Conservation (phyloP, 192 early-diverging fungal genomes). For the Coemansia nantahalensis region DNA sequence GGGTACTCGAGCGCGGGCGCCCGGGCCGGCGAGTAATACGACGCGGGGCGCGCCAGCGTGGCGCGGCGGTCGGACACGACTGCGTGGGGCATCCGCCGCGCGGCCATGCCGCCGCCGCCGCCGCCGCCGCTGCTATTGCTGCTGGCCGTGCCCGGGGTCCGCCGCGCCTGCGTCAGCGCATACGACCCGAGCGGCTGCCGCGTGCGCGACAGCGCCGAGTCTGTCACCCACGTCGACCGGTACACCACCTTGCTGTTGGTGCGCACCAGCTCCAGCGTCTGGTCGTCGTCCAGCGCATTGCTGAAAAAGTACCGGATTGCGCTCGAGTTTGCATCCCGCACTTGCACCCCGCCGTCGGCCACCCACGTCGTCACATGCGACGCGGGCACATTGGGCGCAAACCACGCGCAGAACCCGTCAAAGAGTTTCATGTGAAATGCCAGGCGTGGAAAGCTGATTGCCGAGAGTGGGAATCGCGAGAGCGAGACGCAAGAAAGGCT, state of each 20-base stretch:
- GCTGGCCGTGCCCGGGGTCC: too few relatives aligned
- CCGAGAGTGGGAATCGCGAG: neutral
- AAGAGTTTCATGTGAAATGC: slow-evolving; percentile 46
- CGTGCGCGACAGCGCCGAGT: slow-evolving; percentile 39
- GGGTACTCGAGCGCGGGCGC: too few relatives aligned
- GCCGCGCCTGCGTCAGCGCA: slow-evolving; percentile 4
- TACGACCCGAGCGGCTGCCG: slow-evolving; percentile 38
- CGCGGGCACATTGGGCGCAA: slow-evolving; percentile 38
- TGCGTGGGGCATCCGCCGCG: neutral
- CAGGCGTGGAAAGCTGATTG: too few relatives aligned
- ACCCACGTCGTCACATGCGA: slow-evolving; percentile 43
- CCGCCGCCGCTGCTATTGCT: too few relatives aligned
- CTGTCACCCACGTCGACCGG: slow-evolving; percentile 40
- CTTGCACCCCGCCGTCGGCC: slow-evolving; percentile 36
- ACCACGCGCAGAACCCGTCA: slow-evolving; percentile 45
- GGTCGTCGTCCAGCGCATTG: slow-evolving; percentile 26
- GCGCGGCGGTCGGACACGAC: slow-evolving; percentile 1
- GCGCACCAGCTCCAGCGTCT: slow-evolving; percentile 17
- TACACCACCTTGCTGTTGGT: slow-evolving; percentile 37
- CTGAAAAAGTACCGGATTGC: slow-evolving; percentile 46
- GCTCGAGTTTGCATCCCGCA: slow-evolving; percentile 26
- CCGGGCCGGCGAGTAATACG: neutral
- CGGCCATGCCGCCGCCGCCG: slow-evolving; percentile 1
- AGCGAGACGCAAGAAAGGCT: neutral
- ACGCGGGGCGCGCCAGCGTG: neutral